Base-by-base conservation (phyloP, 2,329 filamentous ascomycete genomes). In the Pezicula rhizophila region DNA sequence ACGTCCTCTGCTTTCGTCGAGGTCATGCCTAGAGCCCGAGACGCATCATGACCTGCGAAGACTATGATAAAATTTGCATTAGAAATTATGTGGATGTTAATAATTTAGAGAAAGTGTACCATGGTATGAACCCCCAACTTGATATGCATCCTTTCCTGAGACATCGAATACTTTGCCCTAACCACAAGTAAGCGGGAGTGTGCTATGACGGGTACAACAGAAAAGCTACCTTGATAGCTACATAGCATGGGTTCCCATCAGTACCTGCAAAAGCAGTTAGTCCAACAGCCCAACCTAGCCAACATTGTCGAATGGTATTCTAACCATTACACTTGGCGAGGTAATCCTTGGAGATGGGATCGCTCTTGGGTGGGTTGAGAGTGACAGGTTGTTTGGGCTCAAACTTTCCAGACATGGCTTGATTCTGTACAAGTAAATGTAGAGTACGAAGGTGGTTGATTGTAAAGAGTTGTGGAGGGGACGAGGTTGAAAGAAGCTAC, bases 101-200 rank as follows among this genome's bases (percentile, higher is more conserved):
- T 26, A 17, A 15, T 12, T 15, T 5, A 18, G 14, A 42, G 33
- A 42, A 28, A 34, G 17, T 20, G 63, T 75, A 96, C 93, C 87
- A 60, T 88, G 79, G 69, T 99, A 99, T 54, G 85, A 82, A 42
- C 89, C 91, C 20, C 83, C 85, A 8, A 87, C 82, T 42, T 83
- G 82, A 66, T 99, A 99, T 14, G 87, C 83, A 56, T 87, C 83
- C 69, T 97, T 99, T 45, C 85, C 87, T 20, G 82, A 89, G 52
- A 99, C 93, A 64, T 99, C 92, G 64, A 96, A 99, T 46, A 99
- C 85, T 52, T 86, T 89, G 59, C 93, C 92, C 85, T 96, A 51
- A 47, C 46, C 15, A 47, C 39, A 37, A 53, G 48, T 37, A 15
- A 48, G 49, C 39, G 35, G n/a, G 7, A 43, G 25, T 48, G 11